Evolutionary conservation across 345 rosid genomes (phyloP).

Genomic region (Passiflora organensis): DNA sequence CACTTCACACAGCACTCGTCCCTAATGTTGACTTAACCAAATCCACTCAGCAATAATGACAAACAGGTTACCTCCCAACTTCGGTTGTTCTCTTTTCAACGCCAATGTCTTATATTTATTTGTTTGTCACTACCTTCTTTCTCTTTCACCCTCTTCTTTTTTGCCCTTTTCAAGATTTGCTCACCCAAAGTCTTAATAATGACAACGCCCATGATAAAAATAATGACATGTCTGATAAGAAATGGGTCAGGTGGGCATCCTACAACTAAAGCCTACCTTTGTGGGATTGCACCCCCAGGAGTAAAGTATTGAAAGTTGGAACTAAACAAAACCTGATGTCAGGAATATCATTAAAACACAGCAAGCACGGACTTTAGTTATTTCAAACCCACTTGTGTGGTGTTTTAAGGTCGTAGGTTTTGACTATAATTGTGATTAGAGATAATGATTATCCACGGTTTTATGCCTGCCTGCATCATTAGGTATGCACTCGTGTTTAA

Average conservation of each 20-base stretch:
- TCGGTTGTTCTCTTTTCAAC: constrained; percentile 4
- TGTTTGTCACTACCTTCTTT: not conserved
- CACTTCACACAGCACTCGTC: not conserved
- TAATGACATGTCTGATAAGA: not conserved
- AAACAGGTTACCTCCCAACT: not conserved
- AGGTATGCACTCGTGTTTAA: constrained; percentile 7
- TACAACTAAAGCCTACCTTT: not conserved
- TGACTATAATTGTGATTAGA: constrained; percentile 31
- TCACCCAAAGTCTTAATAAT: not conserved
- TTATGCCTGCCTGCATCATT: constrained; percentile 3
- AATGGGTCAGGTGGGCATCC: constrained; percentile 7
- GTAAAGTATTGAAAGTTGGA: not conserved
- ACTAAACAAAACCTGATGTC: constrained; percentile 1
- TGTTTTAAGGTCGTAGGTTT: constrained; percentile 40
- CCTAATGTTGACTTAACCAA: constrained; percentile 16
- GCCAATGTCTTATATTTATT: constrained; percentile 6
- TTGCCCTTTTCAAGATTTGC: not conserved
- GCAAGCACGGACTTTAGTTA: not conserved
- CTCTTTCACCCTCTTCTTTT: not conserved
- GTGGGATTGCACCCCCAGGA: constrained; percentile 3
- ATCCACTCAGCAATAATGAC: constrained; percentile 9
- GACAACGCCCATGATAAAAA: not conserved
- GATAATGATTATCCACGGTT: constrained; percentile 19
- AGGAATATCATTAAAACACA: not conserved
- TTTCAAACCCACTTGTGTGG: constrained; percentile 9